Evolutionary conservation across 768 basidiomycete genomes (phyloP).

Genomic region (Amanita muscaria): DNA sequence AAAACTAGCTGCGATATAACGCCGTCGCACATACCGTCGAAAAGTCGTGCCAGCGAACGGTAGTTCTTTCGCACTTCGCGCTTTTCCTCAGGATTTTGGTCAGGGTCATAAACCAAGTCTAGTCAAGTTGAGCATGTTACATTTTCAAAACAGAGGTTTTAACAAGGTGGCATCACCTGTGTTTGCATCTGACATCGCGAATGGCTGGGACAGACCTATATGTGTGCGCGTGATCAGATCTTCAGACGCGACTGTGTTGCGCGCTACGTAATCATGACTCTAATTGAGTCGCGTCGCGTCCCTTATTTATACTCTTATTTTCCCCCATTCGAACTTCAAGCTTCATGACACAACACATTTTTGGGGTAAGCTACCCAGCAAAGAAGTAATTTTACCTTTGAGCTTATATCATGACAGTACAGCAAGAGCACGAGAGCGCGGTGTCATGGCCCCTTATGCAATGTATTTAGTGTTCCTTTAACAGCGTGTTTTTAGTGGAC

Average conservation of each 20-base stretch:
- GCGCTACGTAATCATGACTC: background rate
- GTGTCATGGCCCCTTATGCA: conserved; percentile 59
- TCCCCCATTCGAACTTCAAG: background rate
- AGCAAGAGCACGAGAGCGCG: conserved; percentile 61
- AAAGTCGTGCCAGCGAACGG: conserved; percentile 50
- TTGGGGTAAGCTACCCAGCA: background rate
- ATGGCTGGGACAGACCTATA: too few species aligned
- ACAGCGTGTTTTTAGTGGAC: background rate
- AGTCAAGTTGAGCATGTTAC: background rate
- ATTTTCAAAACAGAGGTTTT: background rate
- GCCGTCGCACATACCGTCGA: conserved; percentile 51
- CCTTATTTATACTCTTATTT: background rate
- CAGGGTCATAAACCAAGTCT: conserved; percentile 63
- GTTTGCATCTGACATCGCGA: too few species aligned
- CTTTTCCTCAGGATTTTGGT: conserved; percentile 77
- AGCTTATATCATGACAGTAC: conserved; percentile 41
- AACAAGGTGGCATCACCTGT: background rate
- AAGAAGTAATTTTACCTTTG: background rate
- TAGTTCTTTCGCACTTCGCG: conserved; percentile 68
- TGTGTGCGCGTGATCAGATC: too few species aligned
- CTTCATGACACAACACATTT: conserved; percentile 13
- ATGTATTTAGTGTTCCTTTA: conserved; percentile 22
- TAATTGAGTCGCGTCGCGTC: background rate
- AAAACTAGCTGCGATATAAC: background rate
- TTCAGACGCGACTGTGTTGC: background rate